A percentile compares a stretch with the other conserved stretches of the same genome.
Conservation (phyloP, 2,329 filamentous ascomycete genomes). For the Calonectria pseudoreteaudii region DNA sequence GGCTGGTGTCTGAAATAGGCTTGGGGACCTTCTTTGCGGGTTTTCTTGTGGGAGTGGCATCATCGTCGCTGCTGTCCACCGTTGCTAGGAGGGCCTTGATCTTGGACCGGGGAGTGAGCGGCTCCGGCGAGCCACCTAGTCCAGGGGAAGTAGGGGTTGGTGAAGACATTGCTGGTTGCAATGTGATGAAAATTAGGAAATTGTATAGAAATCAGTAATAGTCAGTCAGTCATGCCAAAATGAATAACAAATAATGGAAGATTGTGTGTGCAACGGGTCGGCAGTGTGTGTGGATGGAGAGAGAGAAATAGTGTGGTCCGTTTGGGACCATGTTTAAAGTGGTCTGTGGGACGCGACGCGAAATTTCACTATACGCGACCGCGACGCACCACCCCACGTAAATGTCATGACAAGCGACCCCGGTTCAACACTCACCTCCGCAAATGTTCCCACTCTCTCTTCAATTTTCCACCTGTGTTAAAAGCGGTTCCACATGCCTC, state of each 20-base stretch:
- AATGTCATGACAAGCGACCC: conserved; percentile 17
- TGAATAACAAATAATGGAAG: conserved; percentile 4
- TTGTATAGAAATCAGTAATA: background rate
- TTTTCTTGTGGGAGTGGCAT: conserved; percentile 40
- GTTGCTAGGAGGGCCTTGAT: conserved; percentile 65
- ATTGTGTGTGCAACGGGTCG: background rate
- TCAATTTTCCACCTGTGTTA: background rate
- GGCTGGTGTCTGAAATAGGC: conserved; percentile 20
- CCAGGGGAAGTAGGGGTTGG: conserved; percentile 59
- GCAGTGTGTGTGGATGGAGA: conserved; percentile 22
- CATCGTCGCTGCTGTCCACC: conserved; percentile 63
- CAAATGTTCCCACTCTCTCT: background rate
- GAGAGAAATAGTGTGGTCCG: conserved; percentile 3
- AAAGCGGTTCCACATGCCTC: background rate
- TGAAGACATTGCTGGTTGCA: conserved; percentile 58
- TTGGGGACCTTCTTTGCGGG: conserved; percentile 23
- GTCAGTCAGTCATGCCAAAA: background rate
- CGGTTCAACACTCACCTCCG: background rate
- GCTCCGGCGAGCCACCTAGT: conserved; percentile 56
- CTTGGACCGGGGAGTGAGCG: conserved; percentile 65
- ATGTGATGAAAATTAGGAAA: conserved; percentile 2
- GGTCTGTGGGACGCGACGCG: conserved; percentile 48
- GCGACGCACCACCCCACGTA: conserved; percentile 42
- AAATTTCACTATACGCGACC: conserved; percentile 36
- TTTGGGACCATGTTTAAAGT: conserved; percentile 32